phyloP scores from a whole-genome alignment of 306 rosid species.

The Trifolium pratense region DNA sequence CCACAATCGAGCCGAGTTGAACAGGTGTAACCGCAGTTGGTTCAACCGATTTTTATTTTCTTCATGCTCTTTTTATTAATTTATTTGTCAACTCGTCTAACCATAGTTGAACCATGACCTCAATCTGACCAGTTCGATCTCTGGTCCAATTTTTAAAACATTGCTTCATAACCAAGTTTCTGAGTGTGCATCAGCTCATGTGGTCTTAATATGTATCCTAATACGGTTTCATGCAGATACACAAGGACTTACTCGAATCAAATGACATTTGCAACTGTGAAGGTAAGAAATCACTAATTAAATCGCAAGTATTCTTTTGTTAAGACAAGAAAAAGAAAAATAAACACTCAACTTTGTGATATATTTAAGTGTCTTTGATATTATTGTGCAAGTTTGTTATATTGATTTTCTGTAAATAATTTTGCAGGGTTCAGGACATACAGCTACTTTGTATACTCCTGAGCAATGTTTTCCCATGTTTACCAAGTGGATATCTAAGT shows the following conservation, averaged over 20 bases:
- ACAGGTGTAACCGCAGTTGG: too few species aligned
- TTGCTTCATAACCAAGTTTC: neutral
- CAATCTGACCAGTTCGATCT: too few species aligned
- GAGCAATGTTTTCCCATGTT: constrained; percentile 32
- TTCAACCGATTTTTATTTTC: neutral
- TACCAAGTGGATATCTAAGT: constrained; percentile 29
- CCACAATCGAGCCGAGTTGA: neutral
- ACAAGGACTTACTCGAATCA: constrained; percentile 47
- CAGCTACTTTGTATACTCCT: constrained; percentile 5
- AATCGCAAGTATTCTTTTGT: neutral
- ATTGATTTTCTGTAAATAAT: neutral
- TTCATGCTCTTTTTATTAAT: too few species aligned
- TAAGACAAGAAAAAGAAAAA: neutral
- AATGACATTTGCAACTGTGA: constrained; percentile 56
- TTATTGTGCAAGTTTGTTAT: neutral
- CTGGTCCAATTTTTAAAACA: too few species aligned
- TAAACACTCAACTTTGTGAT: too few species aligned
- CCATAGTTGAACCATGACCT: too few species aligned
- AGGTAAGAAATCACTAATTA: constrained; percentile 36
- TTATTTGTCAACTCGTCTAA: too few species aligned
- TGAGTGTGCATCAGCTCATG: too few species aligned
- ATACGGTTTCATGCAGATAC: constrained; percentile 4
- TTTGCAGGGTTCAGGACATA: constrained; percentile 36
- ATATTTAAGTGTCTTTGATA: neutral
- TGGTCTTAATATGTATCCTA: too few species aligned